Evolutionary conservation across 345 rosid genomes (phyloP).

Genomic region (Melastoma malabathricum): DNA sequence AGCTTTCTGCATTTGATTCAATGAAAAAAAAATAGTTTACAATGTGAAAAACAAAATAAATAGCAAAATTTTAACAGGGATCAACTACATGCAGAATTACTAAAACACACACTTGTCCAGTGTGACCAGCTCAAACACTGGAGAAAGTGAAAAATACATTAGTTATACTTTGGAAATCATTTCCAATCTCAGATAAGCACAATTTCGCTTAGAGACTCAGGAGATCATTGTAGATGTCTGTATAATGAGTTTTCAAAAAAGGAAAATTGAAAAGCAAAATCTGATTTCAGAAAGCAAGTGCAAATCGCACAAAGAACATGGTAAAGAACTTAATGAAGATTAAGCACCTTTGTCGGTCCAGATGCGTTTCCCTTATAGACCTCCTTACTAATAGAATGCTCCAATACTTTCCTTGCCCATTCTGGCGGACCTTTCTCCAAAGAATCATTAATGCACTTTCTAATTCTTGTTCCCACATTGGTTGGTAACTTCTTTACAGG

Average conservation of each 20-base stretch:
- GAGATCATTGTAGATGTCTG: no score
- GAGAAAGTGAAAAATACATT: no score
- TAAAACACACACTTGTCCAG: no score
- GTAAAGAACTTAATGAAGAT: constrained; percentile 1
- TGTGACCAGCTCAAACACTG: no score
- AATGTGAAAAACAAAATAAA: constrained; percentile 1
- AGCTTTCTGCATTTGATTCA: constrained; percentile 75
- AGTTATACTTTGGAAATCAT: no score
- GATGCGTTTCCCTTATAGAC: constrained; percentile 99
- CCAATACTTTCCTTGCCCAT: constrained; percentile 78
- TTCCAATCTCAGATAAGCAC: no score
- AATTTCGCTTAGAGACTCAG: no score
- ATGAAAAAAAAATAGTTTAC: constrained; percentile 16
- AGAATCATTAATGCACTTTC: constrained; percentile 83
- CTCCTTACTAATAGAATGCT: constrained; percentile 89
- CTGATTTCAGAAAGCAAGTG: constrained; percentile 3
- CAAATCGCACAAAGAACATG: background rate
- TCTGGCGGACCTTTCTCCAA: constrained; percentile 75
- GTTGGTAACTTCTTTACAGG: constrained; percentile 96
- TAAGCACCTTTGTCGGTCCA: constrained; percentile 91
- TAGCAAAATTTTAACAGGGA: background rate
- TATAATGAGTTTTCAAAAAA: background rate
- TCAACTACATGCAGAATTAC: no score
- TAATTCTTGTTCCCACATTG: constrained; percentile 95
- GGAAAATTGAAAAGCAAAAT: background rate